Evolutionary conservation across 305 asterid species (phyloP), one percentile per base, ranked within the genome.

Genomic region (Solanum hybrid): DNA sequence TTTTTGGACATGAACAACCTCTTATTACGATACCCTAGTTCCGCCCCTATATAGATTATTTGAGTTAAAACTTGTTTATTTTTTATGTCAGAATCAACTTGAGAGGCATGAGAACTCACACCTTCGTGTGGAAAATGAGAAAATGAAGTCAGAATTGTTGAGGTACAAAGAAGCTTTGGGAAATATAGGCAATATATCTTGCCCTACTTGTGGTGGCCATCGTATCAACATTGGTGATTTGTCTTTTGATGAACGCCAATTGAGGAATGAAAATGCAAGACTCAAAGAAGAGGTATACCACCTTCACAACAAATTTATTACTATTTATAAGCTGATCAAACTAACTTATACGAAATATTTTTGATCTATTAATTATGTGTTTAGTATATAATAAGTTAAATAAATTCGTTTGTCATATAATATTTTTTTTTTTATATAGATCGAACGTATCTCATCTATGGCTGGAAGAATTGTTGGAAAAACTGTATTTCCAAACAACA

Each of bases 111-210:
- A 92, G 11, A 94, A 93, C 76, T 5, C 87, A 7, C 88, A 84
- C 7, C 93, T 94, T 3, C 61, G 90, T 10, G 70, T 22, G 8
- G 94, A 93, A 79, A 93, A 93, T 33, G 93, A 93, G 8, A 93
- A 31, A 45, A 90, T 94, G 22, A 90, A 84, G 1, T 80, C 51
- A 4, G 94, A 92, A 29, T 84, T 91, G 27, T 4, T 88, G 41
- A 86, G 87, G 13, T 89, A n/a, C 12, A 91, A 45, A 75, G 92
- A 93, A 83, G 92, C 92, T 45, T 82, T 92, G 4, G 77, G 84
- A 22, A 91, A 36, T 86, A 83, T 88, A 3, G 77, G 84, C 33
- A 91, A 36, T 86, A 83, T 88, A 3, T 13, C 37, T 1, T 93
- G 95, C 76, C 83, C 80, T 20, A 38, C 12, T 51, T 93, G 95